A percentile compares a stretch with the other conserved stretches of the same genome.
phyloP scores from a whole-genome alignment of 73 alveolate genomes.

The Paramecium octaurelia region DNA sequence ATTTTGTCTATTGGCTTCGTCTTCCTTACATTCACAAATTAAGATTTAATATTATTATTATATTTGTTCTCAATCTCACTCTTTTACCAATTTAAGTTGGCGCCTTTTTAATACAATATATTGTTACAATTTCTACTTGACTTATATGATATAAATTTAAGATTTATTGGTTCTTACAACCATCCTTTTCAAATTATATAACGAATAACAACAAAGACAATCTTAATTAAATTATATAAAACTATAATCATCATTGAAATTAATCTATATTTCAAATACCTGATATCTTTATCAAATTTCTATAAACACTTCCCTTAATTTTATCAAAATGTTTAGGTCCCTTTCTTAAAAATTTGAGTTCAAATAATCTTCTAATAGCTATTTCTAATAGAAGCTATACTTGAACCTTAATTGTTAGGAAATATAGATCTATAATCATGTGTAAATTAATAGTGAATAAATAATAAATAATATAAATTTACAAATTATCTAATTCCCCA shows the following conservation, averaged over 20 bases:
- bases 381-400: neutral
- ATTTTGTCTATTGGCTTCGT: neutral
- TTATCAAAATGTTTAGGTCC: neutral
- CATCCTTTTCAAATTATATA: neutral
- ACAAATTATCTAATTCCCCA: neutral
- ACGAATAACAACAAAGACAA: conserved; percentile 7
- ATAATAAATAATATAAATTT: neutral
- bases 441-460: neutral
- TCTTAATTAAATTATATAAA: neutral
- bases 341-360: no score
- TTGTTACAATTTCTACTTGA: neutral
- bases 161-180: neutral
- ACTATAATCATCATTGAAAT: neutral
- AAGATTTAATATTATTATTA: conserved; percentile 30
- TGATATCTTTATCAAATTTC: neutral
- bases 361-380: neutral
- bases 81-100: neutral
- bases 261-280: neutral
- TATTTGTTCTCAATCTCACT: conserved; percentile 4
- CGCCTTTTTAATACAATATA: conserved; percentile 40
- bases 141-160: neutral
- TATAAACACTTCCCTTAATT: neutral
- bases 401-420: neutral
- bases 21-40: conserved; percentile 52
- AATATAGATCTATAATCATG: neutral